Evolutionary conservation across 2,329 filamentous ascomycete species (phyloP), one percentile per base, ranked within the genome.

Genomic region (Cytospora mali): DNA sequence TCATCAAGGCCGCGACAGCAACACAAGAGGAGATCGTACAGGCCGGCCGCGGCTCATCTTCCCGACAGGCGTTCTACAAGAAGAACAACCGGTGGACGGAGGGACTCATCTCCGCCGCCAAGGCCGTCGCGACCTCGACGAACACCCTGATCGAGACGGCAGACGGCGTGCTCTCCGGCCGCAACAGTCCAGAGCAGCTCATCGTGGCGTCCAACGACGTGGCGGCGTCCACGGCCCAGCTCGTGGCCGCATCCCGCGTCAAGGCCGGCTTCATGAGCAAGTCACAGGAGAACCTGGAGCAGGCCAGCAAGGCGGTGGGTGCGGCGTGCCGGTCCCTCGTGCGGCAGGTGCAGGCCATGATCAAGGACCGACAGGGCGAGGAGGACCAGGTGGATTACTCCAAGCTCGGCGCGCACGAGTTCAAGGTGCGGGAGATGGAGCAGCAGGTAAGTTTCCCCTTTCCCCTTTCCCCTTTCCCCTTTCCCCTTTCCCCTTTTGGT

Each of bases 41-140:
- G 68, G 92, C 96, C 66, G 95, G 95, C 9, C 89, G 91, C 23
- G 95, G 95, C 39, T 90, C 89, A 28, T 92, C 91, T 57, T 96
- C 92, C 51, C 86, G 89, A 62, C 96, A 93, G 2, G 93, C 93
- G 27, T 99, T 99, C 77, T 99, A 99, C 88, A 98, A 98, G 85
- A 98, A 98, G 82, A 97, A 99, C 84, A 99, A 98, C 79, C 87
- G 95, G 58, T 99, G 95, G 95, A 99, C 95, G 0, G 95, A 99
- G 73, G 95, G 95, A 54, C 87, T 99, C 65, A 97, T 99, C 73
- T 97, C 92, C 42, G 95, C 95, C 0, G 94, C 95, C 67, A 99
- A 99, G 79, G 95, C 95, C 0, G 95, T 99, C 21, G 95, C 95
- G 3, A 85, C 85, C 1, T 96, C 93, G 18, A 99, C 95, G 13